A percentile compares a stretch with the other conserved stretches of the same genome.
Evolutionary conservation across 1,139 yeast species (phyloP).

Genomic region (Yamadazyma sp.): DNA sequence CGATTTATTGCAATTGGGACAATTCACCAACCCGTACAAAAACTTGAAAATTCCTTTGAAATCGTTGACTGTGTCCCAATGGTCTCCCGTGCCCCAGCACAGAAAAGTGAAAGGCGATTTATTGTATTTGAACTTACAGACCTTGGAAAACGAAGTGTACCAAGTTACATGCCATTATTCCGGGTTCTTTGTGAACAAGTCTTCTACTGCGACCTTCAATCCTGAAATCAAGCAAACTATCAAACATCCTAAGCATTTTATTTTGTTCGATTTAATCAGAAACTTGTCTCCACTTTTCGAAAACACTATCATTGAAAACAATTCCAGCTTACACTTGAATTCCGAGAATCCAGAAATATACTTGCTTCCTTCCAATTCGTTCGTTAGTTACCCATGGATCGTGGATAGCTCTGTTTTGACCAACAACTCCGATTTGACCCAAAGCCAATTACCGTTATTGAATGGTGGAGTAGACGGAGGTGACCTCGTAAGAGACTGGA

Average conservation of each 20-base stretch:
- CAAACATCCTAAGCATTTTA: constrained; percentile 36
- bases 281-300: constrained; percentile 55
- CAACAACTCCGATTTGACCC: constrained; percentile 57
- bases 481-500: constrained; percentile 73
- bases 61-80: constrained; percentile 66
- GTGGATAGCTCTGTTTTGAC: constrained; percentile 33
- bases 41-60: constrained; percentile 39
- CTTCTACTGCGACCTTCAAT: constrained; percentile 68
- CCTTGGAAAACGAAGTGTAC: constrained; percentile 77
- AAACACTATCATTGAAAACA: constrained; percentile 39
- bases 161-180: constrained; percentile 75
- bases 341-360: constrained; percentile 58
- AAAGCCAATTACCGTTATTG: constrained; percentile 58
- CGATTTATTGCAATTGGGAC: constrained; percentile 6
- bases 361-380: constrained; percentile 59
- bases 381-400: constrained; percentile 77
- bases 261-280: constrained; percentile 54
- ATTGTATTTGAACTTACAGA: constrained; percentile 69
- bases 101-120: constrained; percentile 72
- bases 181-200: constrained; percentile 78
- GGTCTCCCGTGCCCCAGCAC: constrained; percentile 83
- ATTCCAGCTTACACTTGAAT: constrained; percentile 40
- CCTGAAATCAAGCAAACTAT: constrained; percentile 51
- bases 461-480: constrained; percentile 60
- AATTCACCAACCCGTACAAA: constrained; percentile 10